Base-by-base conservation (phyloP, 108 stramenopile genomes). In the Discostella stelligeroides region DNA sequence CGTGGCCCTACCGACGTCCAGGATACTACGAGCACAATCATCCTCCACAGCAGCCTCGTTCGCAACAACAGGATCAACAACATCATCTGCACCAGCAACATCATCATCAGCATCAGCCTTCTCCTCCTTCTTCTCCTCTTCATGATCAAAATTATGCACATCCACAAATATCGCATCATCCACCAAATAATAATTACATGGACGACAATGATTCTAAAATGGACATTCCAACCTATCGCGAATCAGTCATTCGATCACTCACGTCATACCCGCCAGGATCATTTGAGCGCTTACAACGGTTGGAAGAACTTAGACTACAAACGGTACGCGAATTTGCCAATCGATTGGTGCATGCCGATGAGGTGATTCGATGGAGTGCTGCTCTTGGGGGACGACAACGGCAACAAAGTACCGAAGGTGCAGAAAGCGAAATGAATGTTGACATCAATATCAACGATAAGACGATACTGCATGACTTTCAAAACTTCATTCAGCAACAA, bases 181-280 rank as follows among this genome's bases (percentile, higher is more conserved):
- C 7, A 48, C 4, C 34, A 40, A 17, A 24, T 17, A 18, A 15
- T 23, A 18, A 43, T 9, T 15, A 30, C 28, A 21, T 29, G 7
- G 7, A 17, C 34, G 42, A 46, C 13, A 18, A 17, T 12, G 39
- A 40, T 37, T 11, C 23, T 47, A n/a, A n/a, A 13, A 63, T 51
- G 49, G 45, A 69, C 41, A 82, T 73, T 12, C 76, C 55, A 72
- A 46, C 66, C 29, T 54, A 72, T 57, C 41, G 63, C 34, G 65
- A 55, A 53, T 51, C 77, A 42, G 47, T 76, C 40, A 65, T 94
- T 14, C 79, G 83, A 46, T 80, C 84, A 23, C 79, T 94, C 47
- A 64, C 86, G 14, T 85, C 87, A 1, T 84, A 90, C 76, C 90
- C 90, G 23, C 89, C 93, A 17, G 93, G 93, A 27, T 77, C 76